These are phyloP conservation scores for Fusarium robinianum DNA, from an alignment of 2,329 filamentous ascomycete genomes.

Conservation along the genomic window DNA sequence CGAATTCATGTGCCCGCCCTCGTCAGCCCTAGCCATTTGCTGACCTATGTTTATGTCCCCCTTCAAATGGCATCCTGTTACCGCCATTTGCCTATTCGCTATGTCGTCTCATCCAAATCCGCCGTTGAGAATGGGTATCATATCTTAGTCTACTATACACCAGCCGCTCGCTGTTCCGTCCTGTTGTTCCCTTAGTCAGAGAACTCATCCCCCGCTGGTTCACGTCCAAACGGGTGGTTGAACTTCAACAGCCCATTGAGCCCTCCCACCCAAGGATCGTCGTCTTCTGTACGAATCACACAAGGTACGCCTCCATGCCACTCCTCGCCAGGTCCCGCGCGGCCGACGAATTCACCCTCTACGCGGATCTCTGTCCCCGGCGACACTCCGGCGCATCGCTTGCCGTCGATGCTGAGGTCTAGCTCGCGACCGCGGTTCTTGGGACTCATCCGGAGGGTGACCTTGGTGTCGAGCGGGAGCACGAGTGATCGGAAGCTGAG, in stretches of 20 bases:
- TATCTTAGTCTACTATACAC: conserved; percentile 4
- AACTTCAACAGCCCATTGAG: conserved; percentile 94
- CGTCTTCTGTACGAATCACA: conserved; percentile 75
- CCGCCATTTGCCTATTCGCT: too few species aligned
- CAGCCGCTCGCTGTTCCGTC: not conserved
- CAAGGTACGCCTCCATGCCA: conserved; percentile 87
- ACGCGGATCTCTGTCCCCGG: conserved; percentile 86
- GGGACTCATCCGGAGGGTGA: conserved; percentile 79
- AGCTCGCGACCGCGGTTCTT: conserved; percentile 78
- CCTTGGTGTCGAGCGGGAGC: conserved; percentile 81
- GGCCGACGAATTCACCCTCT: conserved; percentile 78
- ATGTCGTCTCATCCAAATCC: too few species aligned
- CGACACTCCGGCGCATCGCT: conserved; percentile 67
- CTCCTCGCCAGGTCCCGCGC: conserved; percentile 46
- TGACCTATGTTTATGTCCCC: too few species aligned
- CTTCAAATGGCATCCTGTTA: too few species aligned
- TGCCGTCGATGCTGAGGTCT: conserved; percentile 79
- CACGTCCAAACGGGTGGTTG: conserved; percentile 86
- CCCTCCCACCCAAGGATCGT: conserved; percentile 96
- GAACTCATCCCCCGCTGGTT: conserved; percentile 39
- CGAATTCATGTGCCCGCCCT: too few species aligned
- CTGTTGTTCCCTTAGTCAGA: conserved; percentile 25
- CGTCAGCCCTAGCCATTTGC: too few species aligned
- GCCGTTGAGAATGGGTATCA: conserved; percentile 13
- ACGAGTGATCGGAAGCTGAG: conserved; percentile 91